phyloP scores from a whole-genome alignment of 768 basidiomycete species.

The Boletus coccyginus region DNA sequence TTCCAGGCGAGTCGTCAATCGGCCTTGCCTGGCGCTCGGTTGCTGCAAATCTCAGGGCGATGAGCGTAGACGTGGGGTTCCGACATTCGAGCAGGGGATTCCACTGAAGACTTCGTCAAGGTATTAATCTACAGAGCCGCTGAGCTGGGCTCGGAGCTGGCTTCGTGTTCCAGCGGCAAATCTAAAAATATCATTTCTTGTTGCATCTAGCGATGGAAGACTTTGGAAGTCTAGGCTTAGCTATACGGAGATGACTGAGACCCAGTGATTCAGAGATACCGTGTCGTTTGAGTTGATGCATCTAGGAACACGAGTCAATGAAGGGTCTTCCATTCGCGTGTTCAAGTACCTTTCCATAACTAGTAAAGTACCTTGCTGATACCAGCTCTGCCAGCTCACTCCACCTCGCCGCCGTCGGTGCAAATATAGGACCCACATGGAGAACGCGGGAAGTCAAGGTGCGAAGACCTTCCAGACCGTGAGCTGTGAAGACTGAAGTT shows the following conservation, averaged over 20 bases:
- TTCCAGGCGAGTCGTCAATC: not conserved
- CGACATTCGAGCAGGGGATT: not conserved
- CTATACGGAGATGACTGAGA: constrained; percentile 3
- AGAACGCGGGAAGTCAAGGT: not conserved
- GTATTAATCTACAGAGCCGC: not conserved
- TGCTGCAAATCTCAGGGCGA: not conserved
- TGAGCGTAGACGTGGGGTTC: not conserved
- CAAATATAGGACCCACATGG: not conserved
- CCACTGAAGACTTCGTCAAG: not conserved
- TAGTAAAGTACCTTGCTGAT: not conserved
- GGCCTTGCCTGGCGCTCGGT: not conserved
- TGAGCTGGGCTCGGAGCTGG: not conserved
- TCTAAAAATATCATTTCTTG: not conserved
- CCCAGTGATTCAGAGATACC: not conserved
- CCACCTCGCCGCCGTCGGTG: not conserved
- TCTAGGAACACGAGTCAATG: not conserved
- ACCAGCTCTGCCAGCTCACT: not conserved
- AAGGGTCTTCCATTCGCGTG: not conserved
- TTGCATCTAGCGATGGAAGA: not conserved
- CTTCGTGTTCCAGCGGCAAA: not conserved
- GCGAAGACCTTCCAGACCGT: not conserved
- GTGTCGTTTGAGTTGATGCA: not conserved
- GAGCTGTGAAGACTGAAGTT: no score
- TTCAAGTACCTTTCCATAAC: not conserved
- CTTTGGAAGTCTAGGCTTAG: not conserved